Percentiles rank a stretch among this genome's conserved stretches.
phyloP scores from a whole-genome alignment of 2,329 filamentous ascomycete species.

The Canariomyces notabilis region DNA sequence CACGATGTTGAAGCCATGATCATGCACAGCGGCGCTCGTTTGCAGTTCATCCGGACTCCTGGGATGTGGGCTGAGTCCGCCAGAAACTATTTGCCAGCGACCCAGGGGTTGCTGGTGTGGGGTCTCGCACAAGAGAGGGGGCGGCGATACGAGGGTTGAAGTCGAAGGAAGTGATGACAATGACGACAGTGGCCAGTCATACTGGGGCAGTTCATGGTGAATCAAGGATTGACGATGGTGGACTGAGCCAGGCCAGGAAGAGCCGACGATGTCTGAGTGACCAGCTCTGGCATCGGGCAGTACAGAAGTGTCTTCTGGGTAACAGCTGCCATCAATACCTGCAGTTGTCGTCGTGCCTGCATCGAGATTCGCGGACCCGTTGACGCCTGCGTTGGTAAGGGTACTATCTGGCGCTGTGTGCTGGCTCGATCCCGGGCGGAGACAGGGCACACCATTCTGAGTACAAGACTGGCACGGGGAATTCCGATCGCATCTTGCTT shows the following conservation, averaged over 20 bases:
- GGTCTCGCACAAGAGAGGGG: too few species aligned
- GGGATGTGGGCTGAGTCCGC: background rate
- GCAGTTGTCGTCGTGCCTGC: background rate
- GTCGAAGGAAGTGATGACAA: background rate
- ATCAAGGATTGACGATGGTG: background rate
- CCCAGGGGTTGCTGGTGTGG: background rate
- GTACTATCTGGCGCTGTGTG: background rate
- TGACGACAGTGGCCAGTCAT: background rate
- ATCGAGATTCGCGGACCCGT: background rate
- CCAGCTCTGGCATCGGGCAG: too few species aligned
- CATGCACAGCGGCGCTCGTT: too few species aligned
- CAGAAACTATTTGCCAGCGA: background rate
- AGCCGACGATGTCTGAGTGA: background rate
- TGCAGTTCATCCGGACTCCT: too few species aligned
- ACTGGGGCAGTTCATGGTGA: background rate
- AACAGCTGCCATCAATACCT: background rate
- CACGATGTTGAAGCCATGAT: too few species aligned
- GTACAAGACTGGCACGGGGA: constrained; percentile 2
- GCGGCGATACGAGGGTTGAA: background rate
- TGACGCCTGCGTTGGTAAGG: background rate
- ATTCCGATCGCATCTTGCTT: constrained; percentile 3
- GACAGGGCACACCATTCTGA: background rate
- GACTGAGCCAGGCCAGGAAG: background rate
- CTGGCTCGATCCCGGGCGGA: background rate
- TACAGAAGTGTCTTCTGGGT: background rate